These are phyloP conservation scores for Podosphaera aphanis DNA, from an alignment of 2,329 filamentous ascomycete species.

Conservation along the genomic window DNA sequence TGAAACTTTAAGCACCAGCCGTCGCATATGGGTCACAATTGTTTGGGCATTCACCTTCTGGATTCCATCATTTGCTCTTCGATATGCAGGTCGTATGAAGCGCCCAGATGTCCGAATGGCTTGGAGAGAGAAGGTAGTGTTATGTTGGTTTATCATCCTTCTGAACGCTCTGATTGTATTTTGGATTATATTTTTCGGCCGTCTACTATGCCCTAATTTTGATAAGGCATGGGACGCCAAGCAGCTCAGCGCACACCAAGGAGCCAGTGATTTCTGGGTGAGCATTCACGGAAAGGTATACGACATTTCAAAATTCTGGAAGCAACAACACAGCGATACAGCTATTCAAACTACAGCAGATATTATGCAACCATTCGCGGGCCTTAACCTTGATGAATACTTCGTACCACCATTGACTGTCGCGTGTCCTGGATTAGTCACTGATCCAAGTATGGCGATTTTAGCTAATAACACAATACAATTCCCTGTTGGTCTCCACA, in stretches of 20 bases:
- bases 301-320: slow-evolving; percentile 78
- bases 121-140: slow-evolving; percentile 82
- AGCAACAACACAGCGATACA: slow-evolving; percentile 57
- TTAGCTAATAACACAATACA: slow-evolving; percentile 39
- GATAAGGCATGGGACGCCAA: slow-evolving; percentile 65
- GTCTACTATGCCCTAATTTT: slow-evolving; percentile 67
- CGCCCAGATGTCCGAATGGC: slow-evolving; percentile 89
- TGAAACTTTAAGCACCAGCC: slow-evolving; percentile 33
- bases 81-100: slow-evolving; percentile 81
- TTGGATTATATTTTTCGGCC: slow-evolving; percentile 74
- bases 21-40: slow-evolving; percentile 57
- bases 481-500: slow-evolving; percentile 34
- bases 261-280: slow-evolving; percentile 62
- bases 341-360: slow-evolving; percentile 32
- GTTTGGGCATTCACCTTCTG: slow-evolving; percentile 82
- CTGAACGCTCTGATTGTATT: slow-evolving; percentile 69
- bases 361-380: slow-evolving; percentile 56
- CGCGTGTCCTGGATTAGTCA: slow-evolving; percentile 53
- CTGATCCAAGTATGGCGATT: slow-evolving; percentile 30
- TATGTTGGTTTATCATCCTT: slow-evolving; percentile 58
- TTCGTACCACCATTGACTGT: slow-evolving; percentile 56
- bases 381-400: slow-evolving; percentile 60
- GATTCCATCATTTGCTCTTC: slow-evolving; percentile 70
- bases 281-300: slow-evolving; percentile 76
- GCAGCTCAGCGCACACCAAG: slow-evolving; percentile 48